Base-by-base conservation (phyloP, 345 rosid genomes). In the Populus tremula region DNA sequence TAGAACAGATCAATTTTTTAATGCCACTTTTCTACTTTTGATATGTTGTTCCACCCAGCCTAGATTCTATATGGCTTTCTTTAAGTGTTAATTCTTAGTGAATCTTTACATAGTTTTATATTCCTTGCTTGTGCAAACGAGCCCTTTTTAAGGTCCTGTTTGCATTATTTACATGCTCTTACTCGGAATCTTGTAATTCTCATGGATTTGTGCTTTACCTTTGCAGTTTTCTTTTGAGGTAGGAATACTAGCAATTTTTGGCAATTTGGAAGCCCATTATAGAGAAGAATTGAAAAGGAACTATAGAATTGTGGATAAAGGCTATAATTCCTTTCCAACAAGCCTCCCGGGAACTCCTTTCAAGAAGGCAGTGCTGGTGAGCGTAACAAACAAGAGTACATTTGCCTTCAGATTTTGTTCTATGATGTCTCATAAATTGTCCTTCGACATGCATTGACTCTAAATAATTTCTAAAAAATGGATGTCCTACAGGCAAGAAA, bases 281-380 rank as follows among this genome's bases (percentile, higher is more conserved):
- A 82, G 82, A 72, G 92, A 88, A 76, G 96, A 91, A 79, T 82
- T 96, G 75, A 87, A 88, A 78, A 85, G 85, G 83, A 90, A 91
- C 76, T 96, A 96, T 84, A 77, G 81, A 80, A 87, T 87, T 68
- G 81, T 96, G 1, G 96, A 91, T 54, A 86, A 79, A 85, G 99
- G 98, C 75, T 96, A 93, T 85, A 96, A 96, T 79, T 92, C 93
- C 1, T 91, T 92, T 78, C 97, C 97, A 18, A 91, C 91, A 39
- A 81, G 81, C 74, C 82, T 96, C 20, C 98, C 99, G 0, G 99
- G 97, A 81, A 89, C 94, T 71, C 81, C 88, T 3, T 93, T 90
- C 82, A 65, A 80, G 82, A 91, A 85, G 85, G 98, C 99, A n/a
- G 18, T 86, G 38, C 64, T 61, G 82, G 93, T 87, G 76, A 75